A percentile compares a stretch with the other conserved stretches of the same genome.
Conservation (phyloP, 306 rosid genomes). For the Lagenaria siceraria region DNA sequence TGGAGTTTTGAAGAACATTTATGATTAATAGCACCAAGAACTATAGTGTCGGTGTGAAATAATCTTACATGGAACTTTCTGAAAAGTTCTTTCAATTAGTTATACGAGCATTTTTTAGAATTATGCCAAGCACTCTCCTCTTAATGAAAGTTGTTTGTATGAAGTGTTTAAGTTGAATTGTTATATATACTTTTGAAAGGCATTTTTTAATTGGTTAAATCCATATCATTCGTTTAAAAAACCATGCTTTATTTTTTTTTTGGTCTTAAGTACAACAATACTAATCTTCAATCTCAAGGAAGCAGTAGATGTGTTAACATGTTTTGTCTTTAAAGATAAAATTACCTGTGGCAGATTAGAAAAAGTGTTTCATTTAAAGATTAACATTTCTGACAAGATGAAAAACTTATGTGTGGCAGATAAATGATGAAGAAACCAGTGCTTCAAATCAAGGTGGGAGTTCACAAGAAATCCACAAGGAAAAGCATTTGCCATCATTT, state of each 20-base stretch:
- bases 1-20: background rate
- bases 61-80: background rate
- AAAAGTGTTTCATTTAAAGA: background rate
- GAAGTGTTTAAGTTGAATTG: background rate
- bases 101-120: background rate
- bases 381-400: background rate
- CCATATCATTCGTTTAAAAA: no score
- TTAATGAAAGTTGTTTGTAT: background rate
- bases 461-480: background rate
- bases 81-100: background rate
- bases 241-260: no score
- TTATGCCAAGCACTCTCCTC: background rate
- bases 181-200: no score
- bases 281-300: no score
- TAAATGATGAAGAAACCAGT: background rate
- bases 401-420: background rate
- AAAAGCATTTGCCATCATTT: background rate
- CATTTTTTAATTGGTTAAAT: no score
- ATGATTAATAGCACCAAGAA: background rate
- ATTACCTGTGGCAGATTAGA: no score
- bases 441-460: background rate
- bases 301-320: background rate
- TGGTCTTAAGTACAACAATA: no score
- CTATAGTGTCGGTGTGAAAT: no score
- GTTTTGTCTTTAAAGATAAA: no score